phyloP scores from a whole-genome alignment of 169 alveolate species.

The Eimeria maxima region DNA sequence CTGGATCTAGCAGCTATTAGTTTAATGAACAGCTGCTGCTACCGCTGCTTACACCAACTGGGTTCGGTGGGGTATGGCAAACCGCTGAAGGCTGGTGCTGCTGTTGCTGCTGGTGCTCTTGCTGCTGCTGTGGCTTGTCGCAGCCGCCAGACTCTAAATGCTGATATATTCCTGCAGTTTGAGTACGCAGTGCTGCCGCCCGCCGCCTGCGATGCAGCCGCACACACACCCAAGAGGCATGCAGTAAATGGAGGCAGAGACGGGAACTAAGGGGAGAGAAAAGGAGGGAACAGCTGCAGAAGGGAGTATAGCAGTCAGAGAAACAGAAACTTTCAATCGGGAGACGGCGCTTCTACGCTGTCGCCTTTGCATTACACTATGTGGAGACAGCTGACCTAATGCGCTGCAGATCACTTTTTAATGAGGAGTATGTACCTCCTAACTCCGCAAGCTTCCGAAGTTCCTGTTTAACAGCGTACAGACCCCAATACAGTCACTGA shows the following conservation, averaged over 20 bases:
- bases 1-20: background rate
- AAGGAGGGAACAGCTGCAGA: background rate
- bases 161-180: background rate
- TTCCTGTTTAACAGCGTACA: constrained; percentile 6
- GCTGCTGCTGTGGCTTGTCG: background rate
- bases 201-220: constrained; percentile 8
- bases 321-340: background rate
- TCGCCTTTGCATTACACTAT: background rate
- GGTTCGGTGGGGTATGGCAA: background rate
- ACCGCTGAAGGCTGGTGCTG: background rate
- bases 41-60: background rate
- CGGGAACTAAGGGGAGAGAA: background rate
- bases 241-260: background rate
- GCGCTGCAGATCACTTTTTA: constrained; percentile 34
- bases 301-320: background rate
- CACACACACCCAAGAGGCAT: background rate
- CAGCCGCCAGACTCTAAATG: background rate
- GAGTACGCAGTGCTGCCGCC: constrained; percentile 12
- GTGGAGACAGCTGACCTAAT: background rate
- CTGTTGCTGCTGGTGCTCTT: background rate
- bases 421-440: background rate
- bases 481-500: background rate
- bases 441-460: background rate
- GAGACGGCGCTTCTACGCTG: background rate
- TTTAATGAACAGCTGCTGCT: background rate